Evolutionary conservation across 1,284 basidiomycete species (phyloP).

Genomic region (Phylloboletellus chloephorus): DNA sequence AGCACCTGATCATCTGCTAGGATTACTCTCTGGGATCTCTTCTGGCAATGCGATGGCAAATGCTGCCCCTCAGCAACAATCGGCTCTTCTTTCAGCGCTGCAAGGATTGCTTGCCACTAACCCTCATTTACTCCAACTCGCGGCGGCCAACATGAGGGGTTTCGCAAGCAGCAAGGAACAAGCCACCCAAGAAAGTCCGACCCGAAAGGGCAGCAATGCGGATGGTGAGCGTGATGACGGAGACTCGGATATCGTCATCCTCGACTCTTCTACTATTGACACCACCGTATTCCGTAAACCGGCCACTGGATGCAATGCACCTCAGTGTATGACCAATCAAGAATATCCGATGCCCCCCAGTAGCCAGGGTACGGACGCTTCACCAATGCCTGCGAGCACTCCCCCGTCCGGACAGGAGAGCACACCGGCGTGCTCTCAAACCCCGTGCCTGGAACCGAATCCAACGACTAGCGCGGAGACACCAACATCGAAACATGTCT

Average conservation of each 20-base stretch:
- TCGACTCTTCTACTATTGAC: slow-evolving; percentile 28
- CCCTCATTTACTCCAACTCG: slow-evolving; percentile 19
- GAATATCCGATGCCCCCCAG: slow-evolving; percentile 4
- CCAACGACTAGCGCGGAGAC: slow-evolving; percentile 3
- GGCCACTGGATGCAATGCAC: neutral
- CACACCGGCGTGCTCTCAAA: slow-evolving; percentile 9
- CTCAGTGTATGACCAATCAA: slow-evolving; percentile 1
- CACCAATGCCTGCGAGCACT: slow-evolving; percentile 17
- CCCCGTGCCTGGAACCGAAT: neutral
- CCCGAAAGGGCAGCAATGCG: neutral
- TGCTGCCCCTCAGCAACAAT: slow-evolving; percentile 15
- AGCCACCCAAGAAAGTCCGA: neutral
- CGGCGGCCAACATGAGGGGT: neutral
- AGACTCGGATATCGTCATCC: slow-evolving; percentile 28
- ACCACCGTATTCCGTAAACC: slow-evolving; percentile 24
- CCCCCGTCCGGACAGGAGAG: slow-evolving; percentile 13
- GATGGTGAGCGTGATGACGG: slow-evolving; percentile 13
- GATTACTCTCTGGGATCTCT: slow-evolving; percentile 17
- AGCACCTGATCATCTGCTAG: slow-evolving; percentile 8
- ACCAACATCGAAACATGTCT: slow-evolving; percentile 1
- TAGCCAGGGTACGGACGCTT: slow-evolving; percentile 7
- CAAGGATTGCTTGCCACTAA: slow-evolving; percentile 21
- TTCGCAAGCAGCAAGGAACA: neutral
- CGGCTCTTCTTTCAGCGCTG: slow-evolving; percentile 18
- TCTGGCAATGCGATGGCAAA: neutral